Base-by-base conservation (phyloP, 768 basidiomycete species). In the Boletus rubescentipes region DNA sequence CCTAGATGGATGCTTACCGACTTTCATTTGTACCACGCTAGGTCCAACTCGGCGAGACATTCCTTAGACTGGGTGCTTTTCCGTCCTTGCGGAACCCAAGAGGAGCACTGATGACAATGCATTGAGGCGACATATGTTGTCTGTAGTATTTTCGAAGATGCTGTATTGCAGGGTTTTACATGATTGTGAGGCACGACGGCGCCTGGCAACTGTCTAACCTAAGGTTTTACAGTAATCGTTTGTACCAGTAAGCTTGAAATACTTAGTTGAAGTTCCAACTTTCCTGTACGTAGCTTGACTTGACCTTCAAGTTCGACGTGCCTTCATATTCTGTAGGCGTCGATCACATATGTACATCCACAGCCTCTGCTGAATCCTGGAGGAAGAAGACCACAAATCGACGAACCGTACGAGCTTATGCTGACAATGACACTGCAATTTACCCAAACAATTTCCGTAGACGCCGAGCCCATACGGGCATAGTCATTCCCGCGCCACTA, bases 1-100 rank as follows among this genome's bases (percentile, higher is more conserved):
- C 26, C 4, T 26, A 6, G 6, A 6, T 26, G 26, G 26, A 26
- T 26, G 6, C 26, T 26, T 26, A 26, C 26, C 26, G 26, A 37
- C 2, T 43, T 12, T 7, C 20, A 18, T 16, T 15, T 50, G n/a
- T n/a, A n/a, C 8, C 15, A 10, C 6, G 3, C 35, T 11, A 84
- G 83, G 72, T 84, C 12, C 76, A 74, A 53, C 73, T 85, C 10
- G 77, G 83, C 1, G 73, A 83, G 59, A 79, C 83, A 3, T 85
- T 85, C 74, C 61, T n/a, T n/a, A n/a, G n/a, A n/a, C n/a, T 84
- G 21, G 77, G 77, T 30, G 75, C 84, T 49, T 82, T 82, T 0
- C 80, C 82, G 48, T 82, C 83, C 1, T 62, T 85, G 66, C 73
- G 74, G 57, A 85, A 80, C 59, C 79, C 83, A 5, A 69, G 83